A percentile compares a stretch with the other conserved stretches of the same genome.
Evolutionary conservation across 2,329 filamentous ascomycete genomes (phyloP).

Genomic region (Akanthomyces dipterigenus): DNA sequence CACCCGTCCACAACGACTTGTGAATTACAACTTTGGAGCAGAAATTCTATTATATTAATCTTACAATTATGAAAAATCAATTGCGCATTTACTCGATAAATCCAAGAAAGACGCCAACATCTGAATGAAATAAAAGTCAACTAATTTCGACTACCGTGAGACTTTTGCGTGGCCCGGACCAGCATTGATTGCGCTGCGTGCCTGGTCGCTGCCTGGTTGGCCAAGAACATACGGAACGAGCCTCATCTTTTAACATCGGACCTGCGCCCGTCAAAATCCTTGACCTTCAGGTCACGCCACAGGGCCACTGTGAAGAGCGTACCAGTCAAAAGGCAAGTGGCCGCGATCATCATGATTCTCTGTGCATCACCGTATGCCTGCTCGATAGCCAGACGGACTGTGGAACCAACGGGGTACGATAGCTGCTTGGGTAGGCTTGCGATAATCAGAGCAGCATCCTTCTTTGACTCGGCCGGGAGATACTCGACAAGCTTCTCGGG

Average conservation of each 20-base stretch:
- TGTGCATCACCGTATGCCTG: neutral
- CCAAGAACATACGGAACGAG: neutral
- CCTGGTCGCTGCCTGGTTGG: neutral
- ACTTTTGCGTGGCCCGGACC: too few species aligned
- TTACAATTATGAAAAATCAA: too few species aligned
- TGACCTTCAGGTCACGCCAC: slow-evolving; percentile 7
- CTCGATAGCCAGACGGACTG: neutral
- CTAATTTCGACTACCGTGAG: too few species aligned
- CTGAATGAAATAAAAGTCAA: too few species aligned
- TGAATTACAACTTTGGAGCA: too few species aligned
- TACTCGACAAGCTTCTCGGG: neutral
- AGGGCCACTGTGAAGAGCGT: neutral
- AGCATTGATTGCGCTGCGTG: too few species aligned
- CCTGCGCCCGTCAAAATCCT: neutral
- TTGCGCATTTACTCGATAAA: too few species aligned
- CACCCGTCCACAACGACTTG: too few species aligned
- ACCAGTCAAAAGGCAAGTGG: neutral
- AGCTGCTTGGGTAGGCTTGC: neutral
- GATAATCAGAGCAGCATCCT: neutral
- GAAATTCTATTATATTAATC: too few species aligned
- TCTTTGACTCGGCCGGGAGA: neutral
- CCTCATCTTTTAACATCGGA: neutral
- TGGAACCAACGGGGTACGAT: neutral
- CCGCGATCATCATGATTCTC: slow-evolving; percentile 6
- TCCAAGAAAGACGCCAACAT: too few species aligned